Base-by-base conservation (phyloP, 768 basidiomycete genomes). In the Panus rudis region DNA sequence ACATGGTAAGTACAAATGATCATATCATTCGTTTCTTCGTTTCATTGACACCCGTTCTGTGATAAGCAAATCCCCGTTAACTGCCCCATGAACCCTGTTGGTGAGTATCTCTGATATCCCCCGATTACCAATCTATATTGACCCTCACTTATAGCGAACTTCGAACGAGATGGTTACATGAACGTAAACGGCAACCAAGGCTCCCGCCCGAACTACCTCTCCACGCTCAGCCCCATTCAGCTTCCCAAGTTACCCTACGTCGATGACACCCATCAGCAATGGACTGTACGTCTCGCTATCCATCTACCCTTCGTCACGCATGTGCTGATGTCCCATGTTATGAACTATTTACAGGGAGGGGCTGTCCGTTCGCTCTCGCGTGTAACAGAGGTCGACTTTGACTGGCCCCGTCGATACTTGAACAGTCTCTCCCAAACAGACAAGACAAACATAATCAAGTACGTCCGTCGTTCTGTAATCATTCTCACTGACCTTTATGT, bases 101-200 rank as follows among this genome's bases (percentile, higher is more conserved):
- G 66, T 64, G 44, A 38, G 64, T 57, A 14, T 11, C n/a, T 34
- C 13, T 30, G 23, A 6, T 46, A 13, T n/a, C 19, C n/a, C n/a
- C n/a, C 10, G 17, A 14, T 10, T n/a, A 5, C 17, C 6, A n/a
- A n/a, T 17, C 7, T 21, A 12, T 11, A 33, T 17, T 19, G 11
- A 10, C 16, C 10, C n/a, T 41, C 13, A 8, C 28, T 10, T 25
- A 25, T 35, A 66, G 65, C 66, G 14, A 67, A 64, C 50, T 68
- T 68, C 52, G 52, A 60, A 43, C 63, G 67, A 35, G 67, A 68
- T 42, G 67, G 66, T 43, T 50, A 39, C 31, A 68, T 69, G 66
- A 62, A 40, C 32, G 48, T 58, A 20, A 50, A 52, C 41, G 56
- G 58, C 39, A 67, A 67, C 46, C 65, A 67, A 48, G 66, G 66